These are phyloP conservation scores for Trametes villosa DNA, from an alignment of 768 basidiomycete genomes.

Conservation along the genomic window DNA sequence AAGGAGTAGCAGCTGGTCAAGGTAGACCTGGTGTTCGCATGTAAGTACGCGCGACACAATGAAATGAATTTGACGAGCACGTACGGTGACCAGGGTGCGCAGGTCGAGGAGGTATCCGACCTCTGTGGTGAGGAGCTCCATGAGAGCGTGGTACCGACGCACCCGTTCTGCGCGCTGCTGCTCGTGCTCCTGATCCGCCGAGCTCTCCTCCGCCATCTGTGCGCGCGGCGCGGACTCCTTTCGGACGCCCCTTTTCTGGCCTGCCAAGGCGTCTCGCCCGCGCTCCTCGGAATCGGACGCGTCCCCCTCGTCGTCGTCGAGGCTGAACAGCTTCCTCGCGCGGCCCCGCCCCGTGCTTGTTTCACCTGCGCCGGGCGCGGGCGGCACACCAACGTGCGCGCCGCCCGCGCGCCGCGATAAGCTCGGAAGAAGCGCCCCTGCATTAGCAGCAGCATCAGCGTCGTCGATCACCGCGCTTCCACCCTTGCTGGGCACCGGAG, in stretches of 20 bases:
- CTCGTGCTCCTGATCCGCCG: slow-evolving; percentile 5
- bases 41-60: background rate
- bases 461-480: slow-evolving; percentile 11
- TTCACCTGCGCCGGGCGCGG: background rate
- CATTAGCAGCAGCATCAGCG: background rate
- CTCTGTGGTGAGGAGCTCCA: slow-evolving; percentile 87
- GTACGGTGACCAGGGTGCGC: slow-evolving; percentile 73
- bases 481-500: slow-evolving; percentile 9
- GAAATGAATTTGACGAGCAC: slow-evolving; percentile 26
- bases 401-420: slow-evolving; percentile 17
- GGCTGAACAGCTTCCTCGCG: slow-evolving; percentile 26
- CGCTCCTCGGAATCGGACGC: slow-evolving; percentile 16
- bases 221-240: background rate
- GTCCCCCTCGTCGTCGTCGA: slow-evolving; percentile 23
- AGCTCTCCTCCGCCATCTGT: slow-evolving; percentile 11
- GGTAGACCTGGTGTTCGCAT: slow-evolving; percentile 48
- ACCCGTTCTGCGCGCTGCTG: slow-evolving; percentile 20
- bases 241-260: background rate
- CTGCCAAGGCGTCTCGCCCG: background rate
- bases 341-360: slow-evolving; percentile 3
- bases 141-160: slow-evolving; percentile 68
- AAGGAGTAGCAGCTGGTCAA: slow-evolving; percentile 37
- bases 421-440: slow-evolving; percentile 19
- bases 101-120: slow-evolving; percentile 80
- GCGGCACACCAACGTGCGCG: background rate